These are phyloP conservation scores for Physocladia obscura DNA, from an alignment of 192 early-diverging fungal species.

Conservation along the genomic window DNA sequence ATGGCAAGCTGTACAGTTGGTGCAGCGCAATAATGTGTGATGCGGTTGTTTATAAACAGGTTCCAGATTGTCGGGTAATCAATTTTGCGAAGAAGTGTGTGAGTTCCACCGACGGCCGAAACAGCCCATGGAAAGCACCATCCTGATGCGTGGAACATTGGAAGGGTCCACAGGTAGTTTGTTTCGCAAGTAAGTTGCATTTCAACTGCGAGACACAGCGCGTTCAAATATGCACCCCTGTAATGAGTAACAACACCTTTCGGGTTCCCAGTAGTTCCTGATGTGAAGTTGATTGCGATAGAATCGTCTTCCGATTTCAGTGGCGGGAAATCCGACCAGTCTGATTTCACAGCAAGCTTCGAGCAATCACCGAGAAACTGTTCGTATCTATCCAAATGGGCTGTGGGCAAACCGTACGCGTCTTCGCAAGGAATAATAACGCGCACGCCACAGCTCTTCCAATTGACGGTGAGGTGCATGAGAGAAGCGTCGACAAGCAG, in stretches of 20 bases:
- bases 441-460: slow-evolving; percentile 12
- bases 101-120: slow-evolving; percentile 30
- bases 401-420: background rate
- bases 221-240: slow-evolving; percentile 53
- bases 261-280: slow-evolving; percentile 59
- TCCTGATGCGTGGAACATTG: slow-evolving; percentile 61
- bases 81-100: slow-evolving; percentile 54
- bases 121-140: slow-evolving; percentile 38
- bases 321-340: slow-evolving; percentile 48
- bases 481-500: slow-evolving; percentile 54
- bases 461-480: slow-evolving; percentile 29
- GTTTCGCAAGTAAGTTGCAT: slow-evolving; percentile 42
- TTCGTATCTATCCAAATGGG: slow-evolving; percentile 49
- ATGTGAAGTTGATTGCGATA: slow-evolving; percentile 59
- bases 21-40: slow-evolving; percentile 60
- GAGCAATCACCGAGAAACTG: slow-evolving; percentile 36
- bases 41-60: slow-evolving; percentile 38
- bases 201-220: slow-evolving; percentile 48
- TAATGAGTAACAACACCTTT: slow-evolving; percentile 54
- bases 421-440: background rate
- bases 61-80: slow-evolving; percentile 61
- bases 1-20: slow-evolving; percentile 62
- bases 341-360: slow-evolving; percentile 23
- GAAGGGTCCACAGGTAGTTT: slow-evolving; percentile 54
- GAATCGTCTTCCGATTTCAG: slow-evolving; percentile 46